Evolutionary conservation across 495 filamentous ascomycete species (phyloP), one percentile per base, ranked within the genome.

Genomic region (Neurospora sp.): DNA sequence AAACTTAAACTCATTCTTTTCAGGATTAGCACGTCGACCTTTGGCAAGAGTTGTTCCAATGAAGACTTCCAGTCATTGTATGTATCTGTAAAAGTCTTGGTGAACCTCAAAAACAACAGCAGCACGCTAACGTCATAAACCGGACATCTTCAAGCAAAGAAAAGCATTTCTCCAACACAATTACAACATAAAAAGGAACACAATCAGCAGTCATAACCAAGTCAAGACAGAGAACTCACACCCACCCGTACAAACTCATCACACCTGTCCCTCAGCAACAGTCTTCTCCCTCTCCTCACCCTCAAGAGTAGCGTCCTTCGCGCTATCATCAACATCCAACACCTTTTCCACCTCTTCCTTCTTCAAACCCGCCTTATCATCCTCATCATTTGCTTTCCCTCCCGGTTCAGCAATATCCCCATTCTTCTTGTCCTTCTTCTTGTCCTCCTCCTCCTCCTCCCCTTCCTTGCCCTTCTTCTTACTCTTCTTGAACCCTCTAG

Each of bases 241-340:
- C 12, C 35, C 35, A 37, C 5, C 35, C 35, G 35, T 37, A 37
- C 35, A 37, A 37, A 37, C 35, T 37, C 27, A 37, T 65, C 14
- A 65, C 27, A 65, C 27, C 37, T 39, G 47, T 7, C 35, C 65
- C 20, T 65, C 74, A 53, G 70, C 69, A 68, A 70, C 73, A 39
- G 72, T 68, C 39, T 31, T 69, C 70, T 75, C 70, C 72, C 47
- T 81, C 72, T 80, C 76, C 74, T 77, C 77, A 42, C 72, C 81
- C 72, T 80, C 78, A 14, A 82, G 71, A 12, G 80, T 81, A 16
- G 83, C 83, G 73, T 85, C 83, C 74, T 85, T 85, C 53, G 83
- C 81, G 59, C 83, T 85, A 65, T 86, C 84, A 74, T 86, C 84
- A 39, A 86, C 74, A 74, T 86, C 84, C 72, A 86, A 71, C 35